Base-by-base conservation (phyloP, 2,329 filamentous ascomycete genomes). In the Fusarium abutilonis region DNA sequence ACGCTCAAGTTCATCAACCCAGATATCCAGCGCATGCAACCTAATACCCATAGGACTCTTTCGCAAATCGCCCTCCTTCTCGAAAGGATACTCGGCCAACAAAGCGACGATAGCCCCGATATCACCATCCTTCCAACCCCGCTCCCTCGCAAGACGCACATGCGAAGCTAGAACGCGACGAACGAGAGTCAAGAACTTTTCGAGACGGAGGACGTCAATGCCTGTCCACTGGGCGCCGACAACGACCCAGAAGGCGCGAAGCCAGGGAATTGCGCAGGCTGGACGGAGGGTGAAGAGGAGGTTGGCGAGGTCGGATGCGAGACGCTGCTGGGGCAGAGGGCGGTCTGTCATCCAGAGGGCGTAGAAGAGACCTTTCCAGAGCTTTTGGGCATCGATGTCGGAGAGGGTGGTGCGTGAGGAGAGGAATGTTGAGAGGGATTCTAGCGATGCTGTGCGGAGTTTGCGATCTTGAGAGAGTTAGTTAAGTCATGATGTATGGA, bases 341-440 rank as follows among this genome's bases (percentile, higher is more conserved):
- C 93, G 91, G 81, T 97, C 93, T 76, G 89, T 92, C 88, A 97
- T 95, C 89, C 92, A 97, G 71, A 95, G 86, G 72, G 89, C 89
- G 82, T 93, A 97, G 81, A 95, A 97, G 17, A 98, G 85, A 6
- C 93, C 94, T 74, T 96, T 96, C 92, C 93, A 97, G 65, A 98
- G 85, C 80, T 97, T 97, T 59, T 94, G 82, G 45, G 92, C 81
- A 64, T 97, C 93, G 66, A 90, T 76, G 36, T 85, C 80, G 15
- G 85, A 79, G 60, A 97, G 85, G 50, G 76, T 70, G 34, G 79
- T 75, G 36, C 85, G 83, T 59, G 85, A 82, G 60, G 86, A 83
- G 74, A 98, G 89, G 81, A 91, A 97, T 45, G 86, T 84, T 66
- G 88, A 86, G 26, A 98, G 87, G 43, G 90, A 91, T 49, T 84